Base-by-base conservation (phyloP, 1,139 yeast genomes). In the Hemisphaericaspora xylofermentans region DNA sequence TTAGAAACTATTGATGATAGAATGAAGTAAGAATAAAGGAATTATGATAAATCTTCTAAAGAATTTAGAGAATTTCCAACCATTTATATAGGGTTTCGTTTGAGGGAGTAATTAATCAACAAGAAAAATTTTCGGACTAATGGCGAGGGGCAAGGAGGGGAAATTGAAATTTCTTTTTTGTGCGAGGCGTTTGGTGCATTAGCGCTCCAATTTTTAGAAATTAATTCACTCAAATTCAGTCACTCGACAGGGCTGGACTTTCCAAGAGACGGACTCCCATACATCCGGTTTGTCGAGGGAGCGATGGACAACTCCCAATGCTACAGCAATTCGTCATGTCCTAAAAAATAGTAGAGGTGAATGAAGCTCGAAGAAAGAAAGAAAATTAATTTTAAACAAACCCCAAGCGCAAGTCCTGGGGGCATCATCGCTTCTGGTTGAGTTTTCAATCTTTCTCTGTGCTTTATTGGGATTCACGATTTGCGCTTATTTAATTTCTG, bases 81-180 rank as follows among this genome's bases (percentile, higher is more conserved):
- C 3, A 29, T 39, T 35, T 39, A 39, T 39, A 39, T 35, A 12
- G 22, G 13, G 18, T 35, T 16, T n/a, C 28, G 14, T 10, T 12
- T 25, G n/a, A 6, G 31, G 5, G 17, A 7, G 16, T 28, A 10
- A 10, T 10, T 21, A n/a, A 17, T 17, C 19, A 17, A 22, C 17
- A 25, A 21, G n/a, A 24, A 8, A 8, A 18, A 32, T 14, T 13
- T 24, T 36, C 39, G 39, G 39, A 17, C 39, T 36, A 36, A 36
- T 30, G 39, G 39, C 22, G 38, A 36, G 39, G 34, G 28, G 34
- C 13, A 21, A 29, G 24, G 31, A 28, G 31, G 22, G 28, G 38
- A 18, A 13, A 12, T 15, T 9, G 25, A 30, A 30, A 36, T 30
- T 36, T 30, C 30, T 31, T 36, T 36, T 36, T 30, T 31, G 22